phyloP scores from a whole-genome alignment of 345 rosid species.

The Rhodomyrtus tomentosa region DNA sequence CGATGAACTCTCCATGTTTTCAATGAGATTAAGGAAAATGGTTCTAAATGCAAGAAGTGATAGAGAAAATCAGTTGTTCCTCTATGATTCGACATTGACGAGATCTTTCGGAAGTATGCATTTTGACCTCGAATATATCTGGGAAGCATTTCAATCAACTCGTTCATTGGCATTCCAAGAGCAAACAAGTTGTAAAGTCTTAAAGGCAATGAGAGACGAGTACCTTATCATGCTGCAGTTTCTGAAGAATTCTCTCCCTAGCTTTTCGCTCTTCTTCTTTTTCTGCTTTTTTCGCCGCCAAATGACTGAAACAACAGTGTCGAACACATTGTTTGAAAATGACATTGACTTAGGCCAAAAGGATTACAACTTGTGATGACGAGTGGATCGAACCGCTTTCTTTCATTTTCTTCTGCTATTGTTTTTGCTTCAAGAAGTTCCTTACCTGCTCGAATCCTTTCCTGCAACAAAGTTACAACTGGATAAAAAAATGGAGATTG shows the following conservation, averaged over 20 bases:
- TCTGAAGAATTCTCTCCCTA: conserved; percentile 47
- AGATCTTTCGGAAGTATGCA: background rate
- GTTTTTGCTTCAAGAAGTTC: conserved; percentile 39
- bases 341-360: background rate
- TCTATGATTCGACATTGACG: background rate
- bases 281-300: conserved; percentile 45
- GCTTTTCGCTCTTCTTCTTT: conserved; percentile 59
- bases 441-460: conserved; percentile 66
- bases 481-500: background rate
- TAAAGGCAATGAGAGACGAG: background rate
- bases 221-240: conserved; percentile 76
- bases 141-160: background rate
- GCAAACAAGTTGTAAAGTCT: background rate
- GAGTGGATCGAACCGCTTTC: conserved; percentile 43
- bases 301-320: conserved; percentile 16
- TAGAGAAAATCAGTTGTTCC: background rate
- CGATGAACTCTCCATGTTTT: background rate
- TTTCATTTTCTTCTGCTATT: conserved; percentile 58
- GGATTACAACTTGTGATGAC: background rate
- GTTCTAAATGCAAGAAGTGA: background rate
- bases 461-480: conserved; percentile 25
- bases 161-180: background rate
- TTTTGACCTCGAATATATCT: background rate
- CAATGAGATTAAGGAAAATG: background rate
- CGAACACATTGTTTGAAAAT: background rate